Conservation (phyloP, 2,329 filamentous ascomycete species). For the Fusarium neocosmosporiellum region DNA sequence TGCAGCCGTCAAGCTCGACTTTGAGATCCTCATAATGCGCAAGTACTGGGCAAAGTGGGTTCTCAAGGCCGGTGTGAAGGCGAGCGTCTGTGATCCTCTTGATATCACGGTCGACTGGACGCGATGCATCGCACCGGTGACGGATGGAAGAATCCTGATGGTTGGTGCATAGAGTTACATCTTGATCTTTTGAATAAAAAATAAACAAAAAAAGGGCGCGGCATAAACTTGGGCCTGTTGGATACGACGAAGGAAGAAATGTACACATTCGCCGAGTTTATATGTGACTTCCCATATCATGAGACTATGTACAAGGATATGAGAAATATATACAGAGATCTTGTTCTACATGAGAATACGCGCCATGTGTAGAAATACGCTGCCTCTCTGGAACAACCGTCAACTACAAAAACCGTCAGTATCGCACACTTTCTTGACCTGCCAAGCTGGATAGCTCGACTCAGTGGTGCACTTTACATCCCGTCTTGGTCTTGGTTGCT, state of each 20-base stretch:
- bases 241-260: background rate
- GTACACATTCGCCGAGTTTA: background rate
- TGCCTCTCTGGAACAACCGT: background rate
- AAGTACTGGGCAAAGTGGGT: slow-evolving; percentile 81
- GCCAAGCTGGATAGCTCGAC: background rate
- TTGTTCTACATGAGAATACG: background rate
- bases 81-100: slow-evolving; percentile 63
- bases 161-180: slow-evolving; percentile 41
- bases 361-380: background rate
- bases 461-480: background rate
- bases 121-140: slow-evolving; percentile 77
- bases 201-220: background rate
- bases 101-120: slow-evolving; percentile 80
- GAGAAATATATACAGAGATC: background rate
- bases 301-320: background rate
- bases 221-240: background rate
- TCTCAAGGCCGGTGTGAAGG: slow-evolving; percentile 71
- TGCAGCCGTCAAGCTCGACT: slow-evolving; percentile 59
- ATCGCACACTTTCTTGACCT: background rate
- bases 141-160: slow-evolving; percentile 80
- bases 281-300: background rate
- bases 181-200: background rate
- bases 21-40: slow-evolving; percentile 72
- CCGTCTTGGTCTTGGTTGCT: background rate
- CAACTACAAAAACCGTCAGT: background rate